Evolutionary conservation across 306 rosid species (phyloP).

Genomic region (Rubus parviflorus): DNA sequence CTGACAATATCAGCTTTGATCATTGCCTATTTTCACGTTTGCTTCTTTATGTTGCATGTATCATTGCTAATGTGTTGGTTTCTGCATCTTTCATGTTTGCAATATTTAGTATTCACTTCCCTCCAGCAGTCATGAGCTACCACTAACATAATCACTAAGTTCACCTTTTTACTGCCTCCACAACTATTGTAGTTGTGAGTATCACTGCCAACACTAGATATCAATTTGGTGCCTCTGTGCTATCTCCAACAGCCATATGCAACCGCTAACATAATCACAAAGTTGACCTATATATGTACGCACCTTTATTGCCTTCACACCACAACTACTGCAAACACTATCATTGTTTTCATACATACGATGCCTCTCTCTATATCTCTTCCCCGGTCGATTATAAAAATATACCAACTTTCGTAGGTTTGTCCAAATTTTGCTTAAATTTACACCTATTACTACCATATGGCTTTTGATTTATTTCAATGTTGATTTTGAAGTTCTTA

Average conservation of each 20-base stretch:
- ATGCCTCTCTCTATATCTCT: background rate
- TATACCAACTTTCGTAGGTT: background rate
- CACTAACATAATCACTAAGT: background rate
- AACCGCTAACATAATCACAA: background rate
- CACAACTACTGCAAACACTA: no score
- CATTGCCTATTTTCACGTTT: background rate
- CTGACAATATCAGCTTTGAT: background rate
- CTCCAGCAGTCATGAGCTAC: background rate
- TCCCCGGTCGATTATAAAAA: no score
- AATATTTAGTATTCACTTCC: background rate
- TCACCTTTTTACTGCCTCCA: background rate
- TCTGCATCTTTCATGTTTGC: background rate
- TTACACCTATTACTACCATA: background rate
- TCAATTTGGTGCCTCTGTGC: background rate
- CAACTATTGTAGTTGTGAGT: background rate
- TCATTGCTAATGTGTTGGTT: background rate
- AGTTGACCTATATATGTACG: background rate
- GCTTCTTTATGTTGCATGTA: background rate
- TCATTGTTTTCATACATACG: no score
- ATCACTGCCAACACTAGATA: background rate
- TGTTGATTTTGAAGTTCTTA: background rate
- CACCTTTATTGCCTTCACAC: no score
- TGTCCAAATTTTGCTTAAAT: background rate
- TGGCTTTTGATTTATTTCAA: constrained; percentile 2
- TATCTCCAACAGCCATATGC: no score